A percentile compares a stretch with the other conserved stretches of the same genome.
Conservation (phyloP, 1,284 basidiomycete species). For the Ganoderma lucidum region DNA sequence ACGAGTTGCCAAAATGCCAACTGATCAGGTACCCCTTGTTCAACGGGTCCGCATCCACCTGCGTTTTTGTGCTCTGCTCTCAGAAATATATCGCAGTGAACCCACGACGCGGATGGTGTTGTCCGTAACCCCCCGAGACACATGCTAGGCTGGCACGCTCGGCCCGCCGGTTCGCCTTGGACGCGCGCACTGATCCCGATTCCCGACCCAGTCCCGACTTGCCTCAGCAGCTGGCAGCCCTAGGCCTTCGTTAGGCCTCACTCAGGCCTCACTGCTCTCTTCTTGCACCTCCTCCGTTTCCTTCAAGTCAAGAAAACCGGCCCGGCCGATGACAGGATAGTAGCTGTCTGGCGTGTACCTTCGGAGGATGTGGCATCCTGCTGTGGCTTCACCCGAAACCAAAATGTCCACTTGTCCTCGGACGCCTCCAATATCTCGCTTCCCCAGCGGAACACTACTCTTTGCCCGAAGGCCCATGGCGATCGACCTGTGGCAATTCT, state of each 20-base stretch:
- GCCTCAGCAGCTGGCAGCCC: too few relatives aligned
- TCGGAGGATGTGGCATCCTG: neutral
- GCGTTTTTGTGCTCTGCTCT: neutral
- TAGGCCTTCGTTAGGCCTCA: too few relatives aligned
- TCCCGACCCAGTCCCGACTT: neutral
- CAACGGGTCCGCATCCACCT: neutral
- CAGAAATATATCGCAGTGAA: neutral
- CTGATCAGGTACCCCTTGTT: neutral
- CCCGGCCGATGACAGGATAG: neutral
- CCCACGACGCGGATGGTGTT: neutral
- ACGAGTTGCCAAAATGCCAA: neutral
- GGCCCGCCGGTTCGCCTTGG: conserved; percentile 1
- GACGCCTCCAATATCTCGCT: conserved; percentile 28
- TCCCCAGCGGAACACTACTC: conserved; percentile 36
- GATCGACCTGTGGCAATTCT: conserved; percentile 24
- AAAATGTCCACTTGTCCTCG: conserved; percentile 40
- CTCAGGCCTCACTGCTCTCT: neutral
- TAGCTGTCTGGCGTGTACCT: too few relatives aligned
- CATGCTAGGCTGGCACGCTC: neutral
- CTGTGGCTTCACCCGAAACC: conserved; percentile 27
- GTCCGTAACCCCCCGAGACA: neutral
- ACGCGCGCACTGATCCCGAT: neutral
- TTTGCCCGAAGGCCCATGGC: conserved; percentile 36
- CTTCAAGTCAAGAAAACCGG: neutral
- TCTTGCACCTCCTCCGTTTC: neutral